Percentiles rank a stretch among this genome's conserved stretches.
phyloP scores from a whole-genome alignment of 768 basidiomycete genomes.

The Coprinopsis cinerea region DNA sequence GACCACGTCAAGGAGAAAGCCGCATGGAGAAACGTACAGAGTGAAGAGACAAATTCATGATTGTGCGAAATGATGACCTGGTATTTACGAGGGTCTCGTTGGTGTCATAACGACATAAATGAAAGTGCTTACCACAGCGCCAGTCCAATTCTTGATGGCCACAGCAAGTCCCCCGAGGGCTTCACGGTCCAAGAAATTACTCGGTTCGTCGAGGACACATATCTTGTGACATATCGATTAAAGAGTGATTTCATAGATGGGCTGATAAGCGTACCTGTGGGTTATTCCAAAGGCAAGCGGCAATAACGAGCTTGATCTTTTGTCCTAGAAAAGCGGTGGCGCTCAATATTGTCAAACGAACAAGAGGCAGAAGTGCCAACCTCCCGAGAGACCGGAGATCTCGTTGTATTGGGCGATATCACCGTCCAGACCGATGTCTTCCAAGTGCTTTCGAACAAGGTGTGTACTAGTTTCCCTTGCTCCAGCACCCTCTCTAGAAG shows the following conservation, averaged over 20 bases:
- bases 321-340: slow-evolving; percentile 46
- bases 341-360: not conserved
- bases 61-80: slow-evolving; percentile 97
- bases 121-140: slow-evolving; percentile 65
- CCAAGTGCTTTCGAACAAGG: slow-evolving; percentile 84
- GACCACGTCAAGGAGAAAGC: slow-evolving; percentile 1
- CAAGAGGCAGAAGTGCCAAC: slow-evolving; percentile 31
- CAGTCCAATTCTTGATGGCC: slow-evolving; percentile 92
- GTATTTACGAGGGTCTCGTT: slow-evolving; percentile 15
- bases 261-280: slow-evolving; percentile 56
- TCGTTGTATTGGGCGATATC: slow-evolving; percentile 99
- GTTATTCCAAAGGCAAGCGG: slow-evolving; percentile 94
- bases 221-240: slow-evolving; percentile 31
- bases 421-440: slow-evolving; percentile 94
- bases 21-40: slow-evolving; percentile 48
- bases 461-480: slow-evolving; percentile 77
- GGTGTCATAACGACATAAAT: slow-evolving; percentile 3
- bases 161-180: slow-evolving; percentile 91
- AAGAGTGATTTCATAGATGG: not conserved
- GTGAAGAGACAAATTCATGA: slow-evolving; percentile 75
- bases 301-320: slow-evolving; percentile 95
- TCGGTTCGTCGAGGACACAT: slow-evolving; percentile 83
- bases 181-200: slow-evolving; percentile 96
- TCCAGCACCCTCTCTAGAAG: slow-evolving; percentile 93
- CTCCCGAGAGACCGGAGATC: slow-evolving; percentile 89